Percentiles rank a stretch among this genome's conserved stretches.
phyloP scores from a whole-genome alignment of 2,329 filamentous ascomycete genomes.

The Phialocephala sp. region DNA sequence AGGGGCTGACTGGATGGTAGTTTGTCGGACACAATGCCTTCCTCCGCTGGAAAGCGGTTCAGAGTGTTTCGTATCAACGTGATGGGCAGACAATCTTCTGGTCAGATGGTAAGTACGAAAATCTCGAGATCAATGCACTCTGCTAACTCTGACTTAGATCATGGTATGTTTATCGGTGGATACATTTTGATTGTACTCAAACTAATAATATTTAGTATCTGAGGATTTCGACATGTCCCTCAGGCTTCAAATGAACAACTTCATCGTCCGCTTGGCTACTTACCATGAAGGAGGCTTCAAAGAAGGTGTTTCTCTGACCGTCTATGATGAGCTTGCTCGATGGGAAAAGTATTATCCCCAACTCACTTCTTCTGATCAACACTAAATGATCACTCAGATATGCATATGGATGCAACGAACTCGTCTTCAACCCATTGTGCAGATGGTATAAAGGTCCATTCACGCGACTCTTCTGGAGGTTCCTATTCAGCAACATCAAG shows the following conservation, averaged over 20 bases:
- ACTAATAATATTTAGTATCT: conserved; percentile 55
- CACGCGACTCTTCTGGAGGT: conserved; percentile 66
- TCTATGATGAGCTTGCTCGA: conserved; percentile 53
- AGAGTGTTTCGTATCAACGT: conserved; percentile 60
- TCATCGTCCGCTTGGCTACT: conserved; percentile 18
- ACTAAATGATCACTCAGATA: conserved; percentile 54
- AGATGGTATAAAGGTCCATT: conserved; percentile 70
- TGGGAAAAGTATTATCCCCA: conserved; percentile 68
- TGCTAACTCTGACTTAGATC: conserved; percentile 4
- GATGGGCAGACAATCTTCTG: conserved; percentile 48
- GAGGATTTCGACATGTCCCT: conserved; percentile 80
- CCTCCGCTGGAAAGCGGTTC: conserved; percentile 70
- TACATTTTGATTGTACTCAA: neutral
- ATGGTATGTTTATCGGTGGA: neutral
- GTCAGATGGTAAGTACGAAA: conserved; percentile 20
- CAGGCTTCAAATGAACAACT: conserved; percentile 67
- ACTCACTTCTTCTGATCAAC: neutral
- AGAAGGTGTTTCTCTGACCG: conserved; percentile 21
- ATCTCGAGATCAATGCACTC: no score
- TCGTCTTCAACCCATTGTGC: conserved; percentile 71
- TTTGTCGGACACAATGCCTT: conserved; percentile 83
- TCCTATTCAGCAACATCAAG: conserved; percentile 65
- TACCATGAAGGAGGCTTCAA: conserved; percentile 21
- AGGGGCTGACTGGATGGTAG: neutral
- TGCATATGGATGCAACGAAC: conserved; percentile 72